These are phyloP conservation scores for Golubevia sp. DNA, from an alignment of 1,284 basidiomycete genomes.

Conservation along the genomic window DNA sequence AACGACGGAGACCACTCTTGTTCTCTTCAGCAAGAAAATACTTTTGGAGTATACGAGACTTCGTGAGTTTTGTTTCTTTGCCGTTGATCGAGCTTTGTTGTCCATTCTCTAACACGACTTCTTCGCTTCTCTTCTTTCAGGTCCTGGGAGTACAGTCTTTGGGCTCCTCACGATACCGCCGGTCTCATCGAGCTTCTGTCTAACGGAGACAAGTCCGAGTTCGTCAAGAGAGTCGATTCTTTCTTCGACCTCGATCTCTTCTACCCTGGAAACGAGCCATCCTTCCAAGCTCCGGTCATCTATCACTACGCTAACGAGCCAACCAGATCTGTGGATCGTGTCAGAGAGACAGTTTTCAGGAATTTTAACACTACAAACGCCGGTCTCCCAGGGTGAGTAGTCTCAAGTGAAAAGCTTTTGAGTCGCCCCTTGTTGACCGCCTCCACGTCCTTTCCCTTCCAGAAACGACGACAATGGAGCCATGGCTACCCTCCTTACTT, in stretches of 20 bases:
- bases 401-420: no score
- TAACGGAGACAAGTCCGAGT: slow-evolving; percentile 21
- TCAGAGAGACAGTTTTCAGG: slow-evolving; percentile 24
- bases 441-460: background rate
- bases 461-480: slow-evolving; percentile 70
- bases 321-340: slow-evolving; percentile 20
- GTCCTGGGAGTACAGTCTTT: slow-evolving; percentile 47
- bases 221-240: slow-evolving; percentile 36
- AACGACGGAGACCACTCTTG: slow-evolving; percentile 23
- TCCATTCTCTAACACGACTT: no score
- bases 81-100: no score
- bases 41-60: no score
- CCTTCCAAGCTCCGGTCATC: slow-evolving; percentile 34
- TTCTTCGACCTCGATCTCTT: slow-evolving; percentile 40
- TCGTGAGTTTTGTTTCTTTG: no score
- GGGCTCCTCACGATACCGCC: slow-evolving; percentile 36
- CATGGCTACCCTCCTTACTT: slow-evolving; percentile 72
- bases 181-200: slow-evolving; percentile 36
- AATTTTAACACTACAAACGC: slow-evolving; percentile 32
- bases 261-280: slow-evolving; percentile 43
- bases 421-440: no score
- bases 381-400: slow-evolving; percentile 23
- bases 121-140: no score
- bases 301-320: slow-evolving; percentile 30
- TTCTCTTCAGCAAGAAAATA: slow-evolving; percentile 27